Base-by-base conservation (phyloP, 768 basidiomycete species). In the Termitomyces sp. region DNA sequence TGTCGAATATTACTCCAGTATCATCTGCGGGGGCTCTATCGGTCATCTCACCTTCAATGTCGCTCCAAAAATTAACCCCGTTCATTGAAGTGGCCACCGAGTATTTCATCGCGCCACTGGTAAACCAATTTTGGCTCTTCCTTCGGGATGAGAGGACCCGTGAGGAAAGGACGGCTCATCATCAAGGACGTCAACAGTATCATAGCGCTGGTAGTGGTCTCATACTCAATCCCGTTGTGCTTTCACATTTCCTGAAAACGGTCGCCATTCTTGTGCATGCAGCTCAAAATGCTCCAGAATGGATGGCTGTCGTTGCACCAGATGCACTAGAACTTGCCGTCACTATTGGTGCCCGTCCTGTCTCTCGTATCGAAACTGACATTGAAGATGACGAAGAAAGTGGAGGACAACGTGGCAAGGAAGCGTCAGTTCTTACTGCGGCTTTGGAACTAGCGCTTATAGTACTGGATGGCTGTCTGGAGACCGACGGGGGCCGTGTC, bases 41-140 rank as follows among this genome's bases (percentile, higher is more conserved):
- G 2, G 35, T 47, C 50, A 16, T 58, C 35, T 38, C 60, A 32
- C 54, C 26, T 18, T 28, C 44, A 24, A 28, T 57, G 46, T 47
- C 51, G 49, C 48, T 55, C 30, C 56, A 60, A 61, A 59, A 61
- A 55, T 64, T 55, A 9, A 72, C 70, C 7, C 74, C 79, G 2
- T 90, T 88, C 66, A 84, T 82, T 20, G 79, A 83, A 53, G 73
- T 98, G 28, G 93, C 94, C 0, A 90, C 90, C 0, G 92, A 94
- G 66, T 86, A 74, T 71, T 98, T 98, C 73, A 82, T 97, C 52
- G 83, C 87, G 58, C 97, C 97, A 0, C 76, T 98, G 53, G 82
- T 98, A 72, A 89, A 94, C 63, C 83, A 87, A n/a, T 97, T 98
- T 72, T 99, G 94, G 94, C 67, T 80, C n/a, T 92, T 95, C 72